Evolutionary conservation across 1,284 basidiomycete genomes (phyloP).

Genomic region (Ceratobasidium sp.): DNA sequence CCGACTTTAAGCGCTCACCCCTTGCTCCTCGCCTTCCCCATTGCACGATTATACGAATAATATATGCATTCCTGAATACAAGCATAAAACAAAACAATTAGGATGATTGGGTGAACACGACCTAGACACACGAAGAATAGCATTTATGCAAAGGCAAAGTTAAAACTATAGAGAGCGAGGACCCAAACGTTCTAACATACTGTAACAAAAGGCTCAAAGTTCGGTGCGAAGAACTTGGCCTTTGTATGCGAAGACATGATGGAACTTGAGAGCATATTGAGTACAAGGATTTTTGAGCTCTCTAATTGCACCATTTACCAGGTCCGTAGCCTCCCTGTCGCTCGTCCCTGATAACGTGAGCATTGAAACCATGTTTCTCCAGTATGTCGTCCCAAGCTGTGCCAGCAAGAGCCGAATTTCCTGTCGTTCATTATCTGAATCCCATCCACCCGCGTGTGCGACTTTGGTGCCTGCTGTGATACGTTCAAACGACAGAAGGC

Average conservation of each 20-base stretch:
- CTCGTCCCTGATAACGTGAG: neutral
- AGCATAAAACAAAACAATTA: neutral
- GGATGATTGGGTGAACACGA: neutral
- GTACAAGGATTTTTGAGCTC: constrained; percentile 35
- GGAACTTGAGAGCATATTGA: constrained; percentile 23
- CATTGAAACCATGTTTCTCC: constrained; percentile 8
- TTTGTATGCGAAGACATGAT: constrained; percentile 34
- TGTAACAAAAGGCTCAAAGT: neutral
- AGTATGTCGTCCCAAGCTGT: constrained; percentile 4
- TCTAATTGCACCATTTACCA: constrained; percentile 27
- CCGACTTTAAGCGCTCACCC: neutral
- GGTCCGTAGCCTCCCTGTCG: neutral
- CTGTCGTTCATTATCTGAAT: constrained; percentile 15
- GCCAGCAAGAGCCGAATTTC: constrained; percentile 30
- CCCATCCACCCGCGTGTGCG: constrained; percentile 36
- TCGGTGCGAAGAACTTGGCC: neutral
- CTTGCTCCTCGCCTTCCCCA: neutral
- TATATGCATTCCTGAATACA: constrained; percentile 42
- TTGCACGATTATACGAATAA: constrained; percentile 18
- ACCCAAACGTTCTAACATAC: neutral
- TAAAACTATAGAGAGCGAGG: neutral
- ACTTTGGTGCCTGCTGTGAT: neutral
- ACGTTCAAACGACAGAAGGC: constrained; percentile 16
- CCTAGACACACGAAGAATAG: no score
- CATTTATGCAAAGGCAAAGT: neutral